These are phyloP conservation scores for Botrytis hyacinthi DNA, from an alignment of 2,329 filamentous ascomycete genomes.

Conservation along the genomic window DNA sequence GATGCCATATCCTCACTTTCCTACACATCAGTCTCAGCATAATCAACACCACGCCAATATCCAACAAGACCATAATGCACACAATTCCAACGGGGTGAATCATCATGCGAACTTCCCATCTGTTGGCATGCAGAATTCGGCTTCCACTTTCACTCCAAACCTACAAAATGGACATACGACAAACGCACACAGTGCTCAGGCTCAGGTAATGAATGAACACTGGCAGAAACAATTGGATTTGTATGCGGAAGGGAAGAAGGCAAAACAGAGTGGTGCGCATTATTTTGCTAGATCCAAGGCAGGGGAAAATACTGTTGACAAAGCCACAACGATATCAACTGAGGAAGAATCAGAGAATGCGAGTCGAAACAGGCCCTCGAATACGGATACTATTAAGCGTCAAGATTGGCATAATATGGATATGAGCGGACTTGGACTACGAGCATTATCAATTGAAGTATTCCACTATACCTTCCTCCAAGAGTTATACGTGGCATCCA, in stretches of 20 bases:
- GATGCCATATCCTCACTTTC: conserved; percentile 66
- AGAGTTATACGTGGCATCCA: conserved; percentile 90
- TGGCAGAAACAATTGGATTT: conserved; percentile 87
- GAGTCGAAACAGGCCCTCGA: conserved; percentile 55
- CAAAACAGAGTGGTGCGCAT: conserved; percentile 60
- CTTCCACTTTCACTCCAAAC: conserved; percentile 53
- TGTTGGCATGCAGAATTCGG: conserved; percentile 62
- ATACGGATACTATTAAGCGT: conserved; percentile 64
- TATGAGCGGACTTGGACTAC: conserved; percentile 91
- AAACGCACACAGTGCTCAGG: conserved; percentile 49
- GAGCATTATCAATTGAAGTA: conserved; percentile 73
- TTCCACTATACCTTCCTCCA: conserved; percentile 88
- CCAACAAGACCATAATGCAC: conserved; percentile 56
- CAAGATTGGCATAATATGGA: conserved; percentile 94
- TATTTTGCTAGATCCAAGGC: conserved; percentile 73
- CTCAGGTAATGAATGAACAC: conserved; percentile 60
- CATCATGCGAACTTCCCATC: conserved; percentile 63
- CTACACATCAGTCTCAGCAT: conserved; percentile 53
- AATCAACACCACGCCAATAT: conserved; percentile 61
- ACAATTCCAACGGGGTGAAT: conserved; percentile 53
- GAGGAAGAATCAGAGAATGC: conserved; percentile 53
- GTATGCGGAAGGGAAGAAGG: conserved; percentile 73
- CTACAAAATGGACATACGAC: conserved; percentile 57
- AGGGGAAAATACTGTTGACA: conserved; percentile 58
- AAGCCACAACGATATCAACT: conserved; percentile 47